A percentile compares a stretch with the other conserved stretches of the same genome.
Evolutionary conservation across 2,329 filamentous ascomycete genomes (phyloP).

Genomic region (Anthostomella pinea): DNA sequence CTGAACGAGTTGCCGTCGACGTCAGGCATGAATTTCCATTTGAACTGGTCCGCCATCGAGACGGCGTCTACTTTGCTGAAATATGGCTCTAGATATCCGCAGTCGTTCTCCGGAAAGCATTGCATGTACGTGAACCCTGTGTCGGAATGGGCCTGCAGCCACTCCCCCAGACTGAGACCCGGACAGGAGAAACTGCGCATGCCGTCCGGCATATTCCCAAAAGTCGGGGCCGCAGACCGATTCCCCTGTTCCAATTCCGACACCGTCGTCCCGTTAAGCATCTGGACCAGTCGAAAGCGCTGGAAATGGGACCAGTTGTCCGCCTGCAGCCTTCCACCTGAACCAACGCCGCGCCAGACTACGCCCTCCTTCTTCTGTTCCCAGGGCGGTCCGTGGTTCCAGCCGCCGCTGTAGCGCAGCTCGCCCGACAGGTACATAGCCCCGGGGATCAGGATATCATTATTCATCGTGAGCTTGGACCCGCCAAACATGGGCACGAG

Average conservation of each 20-base stretch:
- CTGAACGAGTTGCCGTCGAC: conserved; percentile 57
- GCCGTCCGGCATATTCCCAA: conserved; percentile 36
- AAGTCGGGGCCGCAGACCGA: conserved; percentile 39
- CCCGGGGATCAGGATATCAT: conserved; percentile 61
- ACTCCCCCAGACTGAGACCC: conserved; percentile 35
- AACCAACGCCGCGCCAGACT: conserved; percentile 62
- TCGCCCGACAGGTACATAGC: conserved; percentile 60
- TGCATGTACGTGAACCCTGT: conserved; percentile 42
- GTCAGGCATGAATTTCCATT: conserved; percentile 56
- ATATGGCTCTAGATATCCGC: conserved; percentile 25
- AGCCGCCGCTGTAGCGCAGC: conserved; percentile 53
- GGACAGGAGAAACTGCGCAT: conserved; percentile 39
- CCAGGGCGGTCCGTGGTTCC: conserved; percentile 53
- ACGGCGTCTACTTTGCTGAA: conserved; percentile 19
- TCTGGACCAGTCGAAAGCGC: conserved; percentile 63
- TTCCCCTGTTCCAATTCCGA: conserved; percentile 40
- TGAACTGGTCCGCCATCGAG: conserved; percentile 36
- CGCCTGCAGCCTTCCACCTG: conserved; percentile 47
- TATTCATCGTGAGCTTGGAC: conserved; percentile 60
- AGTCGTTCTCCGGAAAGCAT: conserved; percentile 33
- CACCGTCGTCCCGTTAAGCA: conserved; percentile 62
- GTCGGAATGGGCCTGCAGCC: conserved; percentile 38
- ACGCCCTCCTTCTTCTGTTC: conserved; percentile 50
- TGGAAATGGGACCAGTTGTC: conserved; percentile 65
- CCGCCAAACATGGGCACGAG: conserved; percentile 61